Percentiles rank a stretch among this genome's conserved stretches.
Conservation (phyloP, 2,329 filamentous ascomycete genomes). For the Emergomyces pasteurianus region DNA sequence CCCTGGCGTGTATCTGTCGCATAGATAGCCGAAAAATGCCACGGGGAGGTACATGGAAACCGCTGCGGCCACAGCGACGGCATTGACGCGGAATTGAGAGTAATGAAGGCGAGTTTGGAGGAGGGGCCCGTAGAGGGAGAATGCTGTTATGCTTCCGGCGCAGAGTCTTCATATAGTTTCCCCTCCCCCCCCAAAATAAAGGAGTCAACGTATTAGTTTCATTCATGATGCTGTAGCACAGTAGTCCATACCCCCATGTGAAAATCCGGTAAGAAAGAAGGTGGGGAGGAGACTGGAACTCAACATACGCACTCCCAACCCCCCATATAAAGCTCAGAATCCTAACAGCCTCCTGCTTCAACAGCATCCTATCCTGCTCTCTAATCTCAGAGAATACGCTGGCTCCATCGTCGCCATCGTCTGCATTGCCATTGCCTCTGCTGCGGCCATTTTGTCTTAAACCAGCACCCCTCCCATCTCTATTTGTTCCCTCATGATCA, state of each 20-base stretch:
- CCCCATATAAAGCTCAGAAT: constrained; percentile 49
- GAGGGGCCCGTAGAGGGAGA: constrained; percentile 83
- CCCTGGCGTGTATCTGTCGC: constrained; percentile 74
- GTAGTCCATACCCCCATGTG: not conserved
- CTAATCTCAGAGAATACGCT: constrained; percentile 48
- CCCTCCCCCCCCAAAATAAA: too few relatives aligned
- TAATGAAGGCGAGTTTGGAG: constrained; percentile 82
- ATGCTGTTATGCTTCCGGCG: constrained; percentile 84
- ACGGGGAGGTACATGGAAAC: constrained; percentile 88
- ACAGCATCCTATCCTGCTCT: constrained; percentile 42
- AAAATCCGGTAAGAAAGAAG: not conserved
- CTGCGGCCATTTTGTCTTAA: not conserved
- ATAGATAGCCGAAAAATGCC: constrained; percentile 76
- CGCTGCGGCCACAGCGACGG: constrained; percentile 74
- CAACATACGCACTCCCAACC: constrained; percentile 43
- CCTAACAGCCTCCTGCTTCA: constrained; percentile 42
- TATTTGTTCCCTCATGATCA: constrained; percentile 6
- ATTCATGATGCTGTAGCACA: not conserved
- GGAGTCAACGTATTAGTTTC: constrained; percentile 5
- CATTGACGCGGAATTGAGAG: constrained; percentile 84
- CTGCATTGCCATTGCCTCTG: not conserved
- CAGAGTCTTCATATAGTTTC: constrained; percentile 44
- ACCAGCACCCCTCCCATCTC: constrained; percentile 7
- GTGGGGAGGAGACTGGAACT: not conserved
- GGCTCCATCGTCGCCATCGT: constrained; percentile 13